Evolutionary conservation across 2,329 filamentous ascomycete species (phyloP).

Genomic region (Plenodomus biglobosus): DNA sequence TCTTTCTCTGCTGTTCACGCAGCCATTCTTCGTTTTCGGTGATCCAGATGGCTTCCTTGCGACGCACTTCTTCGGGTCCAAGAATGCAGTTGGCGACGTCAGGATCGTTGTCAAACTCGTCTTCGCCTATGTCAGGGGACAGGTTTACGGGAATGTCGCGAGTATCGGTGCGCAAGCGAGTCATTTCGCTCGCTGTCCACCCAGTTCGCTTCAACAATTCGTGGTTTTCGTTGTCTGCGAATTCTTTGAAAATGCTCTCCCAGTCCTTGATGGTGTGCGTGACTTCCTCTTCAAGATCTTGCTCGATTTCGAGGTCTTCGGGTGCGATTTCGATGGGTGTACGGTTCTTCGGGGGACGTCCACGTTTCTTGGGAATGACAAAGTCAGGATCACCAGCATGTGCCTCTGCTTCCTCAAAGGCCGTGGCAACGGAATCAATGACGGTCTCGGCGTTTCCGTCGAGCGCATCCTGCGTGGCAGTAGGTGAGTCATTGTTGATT

Average conservation of each 20-base stretch:
- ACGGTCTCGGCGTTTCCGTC: conserved; percentile 26
- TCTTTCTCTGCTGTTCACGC: conserved; percentile 80
- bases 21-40: conserved; percentile 95
- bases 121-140: conserved; percentile 66
- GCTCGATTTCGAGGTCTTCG: conserved; percentile 52
- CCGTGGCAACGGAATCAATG: conserved; percentile 25
- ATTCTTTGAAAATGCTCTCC: conserved; percentile 33
- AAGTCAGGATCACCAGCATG: conserved; percentile 18
- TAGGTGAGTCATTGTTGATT: conserved; percentile 19
- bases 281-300: conserved; percentile 51
- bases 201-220: conserved; percentile 28
- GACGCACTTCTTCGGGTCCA: conserved; percentile 68
- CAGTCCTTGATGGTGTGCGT: conserved; percentile 38
- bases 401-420: conserved; percentile 19
- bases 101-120: conserved; percentile 85
- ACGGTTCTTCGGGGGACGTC: conserved; percentile 38
- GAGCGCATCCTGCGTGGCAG: conserved; percentile 20
- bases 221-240: conserved; percentile 34
- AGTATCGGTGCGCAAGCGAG: conserved; percentile 27
- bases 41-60: conserved; percentile 93
- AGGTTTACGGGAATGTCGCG: conserved; percentile 23
- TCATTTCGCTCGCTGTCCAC: conserved; percentile 34
- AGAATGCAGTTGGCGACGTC: conserved; percentile 83
- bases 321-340: conserved; percentile 42
- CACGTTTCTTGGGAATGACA: conserved; percentile 41